Conservation (phyloP, 371 early-diverging fungal genomes). For the Choanephora cucurbitarum region DNA sequence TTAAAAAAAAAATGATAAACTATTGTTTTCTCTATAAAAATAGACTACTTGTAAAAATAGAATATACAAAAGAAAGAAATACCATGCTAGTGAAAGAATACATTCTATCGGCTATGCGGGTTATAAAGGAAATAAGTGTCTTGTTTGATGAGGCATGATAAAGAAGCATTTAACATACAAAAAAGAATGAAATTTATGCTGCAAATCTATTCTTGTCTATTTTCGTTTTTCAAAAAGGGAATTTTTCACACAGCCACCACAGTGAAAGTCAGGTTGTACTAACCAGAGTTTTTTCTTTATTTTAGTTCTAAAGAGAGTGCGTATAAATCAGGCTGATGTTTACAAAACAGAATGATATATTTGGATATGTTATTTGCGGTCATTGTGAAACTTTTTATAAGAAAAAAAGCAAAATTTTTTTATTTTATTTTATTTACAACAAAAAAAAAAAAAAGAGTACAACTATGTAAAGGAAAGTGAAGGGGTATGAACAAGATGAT, state of each 20-base stretch:
- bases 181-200: not conserved
- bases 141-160: constrained; percentile 2
- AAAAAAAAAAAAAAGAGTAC: not conserved
- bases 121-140: not conserved
- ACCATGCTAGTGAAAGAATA: too few species aligned
- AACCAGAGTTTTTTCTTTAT: not conserved
- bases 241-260: constrained; percentile 13
- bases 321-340: not conserved
- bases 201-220: constrained; percentile 9
- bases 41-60: too few species aligned
- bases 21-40: too few species aligned
- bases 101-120: not conserved
- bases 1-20: too few species aligned
- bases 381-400: not conserved
- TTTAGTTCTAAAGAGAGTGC: not conserved
- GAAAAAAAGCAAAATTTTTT: not conserved
- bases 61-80: too few species aligned
- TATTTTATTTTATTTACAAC: constrained; percentile 7
- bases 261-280: not conserved
- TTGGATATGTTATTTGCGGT: not conserved
- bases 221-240: constrained; percentile 5
- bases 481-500: constrained; percentile 8
- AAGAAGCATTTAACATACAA: not conserved
- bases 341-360: not conserved
- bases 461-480: constrained; percentile 9